Conservation (phyloP, 1,284 basidiomycete genomes). For the Trametes sp. region DNA sequence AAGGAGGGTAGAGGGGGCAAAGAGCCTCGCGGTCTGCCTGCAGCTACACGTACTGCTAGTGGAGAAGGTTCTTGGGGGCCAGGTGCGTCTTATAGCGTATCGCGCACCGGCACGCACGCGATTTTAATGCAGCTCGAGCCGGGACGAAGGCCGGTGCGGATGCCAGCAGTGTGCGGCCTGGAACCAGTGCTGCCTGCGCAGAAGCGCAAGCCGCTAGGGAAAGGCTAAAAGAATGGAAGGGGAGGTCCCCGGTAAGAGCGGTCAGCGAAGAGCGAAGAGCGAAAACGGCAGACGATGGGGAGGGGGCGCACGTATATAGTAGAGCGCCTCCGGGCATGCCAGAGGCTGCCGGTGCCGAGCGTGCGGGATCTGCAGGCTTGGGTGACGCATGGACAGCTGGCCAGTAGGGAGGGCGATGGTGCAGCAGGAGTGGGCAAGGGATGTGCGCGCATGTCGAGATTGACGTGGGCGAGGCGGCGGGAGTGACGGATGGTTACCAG, state of each 20-base stretch:
- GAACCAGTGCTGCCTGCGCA: neutral
- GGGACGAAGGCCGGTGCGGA: conserved; percentile 2
- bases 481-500: conserved; percentile 16
- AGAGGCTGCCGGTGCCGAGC: neutral
- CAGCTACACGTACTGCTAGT: conserved; percentile 18
- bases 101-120: conserved; percentile 10
- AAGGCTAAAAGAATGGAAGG: conserved; percentile 1
- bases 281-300: neutral
- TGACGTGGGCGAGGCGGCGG: conserved; percentile 3
- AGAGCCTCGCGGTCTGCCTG: conserved; percentile 26
- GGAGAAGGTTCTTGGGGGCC: conserved; percentile 22
- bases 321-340: neutral
- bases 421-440: neutral
- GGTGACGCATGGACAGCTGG: neutral
- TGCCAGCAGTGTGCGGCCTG: conserved; percentile 1
- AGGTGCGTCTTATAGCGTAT: neutral
- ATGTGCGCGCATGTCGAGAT: conserved; percentile 5
- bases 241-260: neutral
- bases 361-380: neutral
- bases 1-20: conserved; percentile 5
- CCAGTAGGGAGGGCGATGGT: neutral
- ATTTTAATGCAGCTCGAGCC: conserved; percentile 19
- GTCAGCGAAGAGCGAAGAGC: conserved; percentile 1
- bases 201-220: neutral
- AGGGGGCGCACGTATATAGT: conserved; percentile 1